phyloP scores from a whole-genome alignment of 306 rosid species.

The Potentilla sterilis region DNA sequence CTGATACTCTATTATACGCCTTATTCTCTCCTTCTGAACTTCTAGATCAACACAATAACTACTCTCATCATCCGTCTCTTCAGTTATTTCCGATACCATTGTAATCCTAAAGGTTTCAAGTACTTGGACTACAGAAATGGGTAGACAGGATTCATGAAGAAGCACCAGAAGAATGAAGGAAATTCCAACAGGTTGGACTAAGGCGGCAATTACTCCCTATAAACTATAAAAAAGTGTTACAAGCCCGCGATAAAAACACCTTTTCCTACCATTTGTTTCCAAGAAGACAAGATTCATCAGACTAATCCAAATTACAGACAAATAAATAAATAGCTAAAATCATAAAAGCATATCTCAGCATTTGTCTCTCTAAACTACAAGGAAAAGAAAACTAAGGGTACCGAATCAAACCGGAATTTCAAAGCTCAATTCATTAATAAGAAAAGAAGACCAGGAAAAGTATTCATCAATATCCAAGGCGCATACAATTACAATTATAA shows the following conservation, averaged over 20 bases:
- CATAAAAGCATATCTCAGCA: not conserved
- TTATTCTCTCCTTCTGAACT: conserved; percentile 46
- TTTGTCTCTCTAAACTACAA: not conserved
- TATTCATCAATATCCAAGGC: conserved; percentile 12
- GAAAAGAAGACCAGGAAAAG: not conserved
- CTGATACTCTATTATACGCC: conserved; percentile 57
- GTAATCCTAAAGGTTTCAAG: conserved; percentile 7
- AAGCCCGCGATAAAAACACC: conserved; percentile 53
- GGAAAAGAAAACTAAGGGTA: not conserved
- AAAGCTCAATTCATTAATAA: not conserved
- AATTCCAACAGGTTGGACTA: conserved; percentile 27
- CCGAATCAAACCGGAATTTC: not conserved
- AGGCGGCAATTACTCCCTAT: conserved; percentile 17
- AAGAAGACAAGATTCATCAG: conserved; percentile 28
- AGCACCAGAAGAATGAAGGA: conserved; percentile 20
- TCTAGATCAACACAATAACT: conserved; percentile 43
- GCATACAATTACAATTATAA: conserved; percentile 33
- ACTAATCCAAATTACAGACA: conserved; percentile 5
- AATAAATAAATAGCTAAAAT: not conserved
- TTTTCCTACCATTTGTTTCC: conserved; percentile 21
- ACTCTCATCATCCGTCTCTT: conserved; percentile 51
- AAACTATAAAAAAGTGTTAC: conserved; percentile 11
- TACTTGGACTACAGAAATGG: conserved; percentile 1
- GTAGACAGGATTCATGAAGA: conserved; percentile 21
- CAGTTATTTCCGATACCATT: conserved; percentile 51